Evolutionary conservation across 2,329 filamentous ascomycete genomes (phyloP).

Genomic region (Ophidiomyces ophidiicola): DNA sequence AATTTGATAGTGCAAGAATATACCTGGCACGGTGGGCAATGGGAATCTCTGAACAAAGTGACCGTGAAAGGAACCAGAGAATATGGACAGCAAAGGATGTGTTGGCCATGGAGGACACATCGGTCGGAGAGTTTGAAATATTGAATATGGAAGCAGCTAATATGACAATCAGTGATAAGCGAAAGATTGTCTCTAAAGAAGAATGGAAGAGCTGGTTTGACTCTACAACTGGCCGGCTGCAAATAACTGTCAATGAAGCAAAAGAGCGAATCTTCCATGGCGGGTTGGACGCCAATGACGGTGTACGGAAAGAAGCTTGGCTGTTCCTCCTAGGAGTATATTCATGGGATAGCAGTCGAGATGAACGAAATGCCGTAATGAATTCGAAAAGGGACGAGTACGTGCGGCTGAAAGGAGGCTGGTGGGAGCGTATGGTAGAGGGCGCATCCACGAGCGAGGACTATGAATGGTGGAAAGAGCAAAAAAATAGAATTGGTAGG

Average conservation of each 20-base stretch:
- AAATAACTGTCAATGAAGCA: conserved; percentile 76
- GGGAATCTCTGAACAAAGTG: conserved; percentile 95
- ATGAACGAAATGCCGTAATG: conserved; percentile 71
- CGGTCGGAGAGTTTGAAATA: conserved; percentile 91
- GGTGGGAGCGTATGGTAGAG: conserved; percentile 91
- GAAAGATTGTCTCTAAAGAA: conserved; percentile 62
- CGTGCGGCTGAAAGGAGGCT: conserved; percentile 79
- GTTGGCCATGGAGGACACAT: conserved; percentile 84
- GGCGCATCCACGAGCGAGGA: conserved; percentile 67
- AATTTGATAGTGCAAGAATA: conserved; percentile 90
- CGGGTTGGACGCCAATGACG: conserved; percentile 75
- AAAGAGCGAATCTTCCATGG: conserved; percentile 97
- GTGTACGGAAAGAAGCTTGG: conserved; percentile 93
- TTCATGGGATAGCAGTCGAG: conserved; percentile 78
- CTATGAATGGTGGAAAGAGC: conserved; percentile 93
- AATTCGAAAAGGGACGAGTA: conserved; percentile 87
- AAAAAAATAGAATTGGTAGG: conserved; percentile 80
- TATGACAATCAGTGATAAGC: conserved; percentile 61
- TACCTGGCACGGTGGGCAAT: conserved; percentile 97
- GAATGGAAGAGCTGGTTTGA: conserved; percentile 95
- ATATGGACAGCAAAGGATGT: conserved; percentile 93
- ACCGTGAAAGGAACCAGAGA: conserved; percentile 68
- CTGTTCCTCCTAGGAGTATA: conserved; percentile 84
- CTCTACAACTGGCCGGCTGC: conserved; percentile 55
- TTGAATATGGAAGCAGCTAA: conserved; percentile 64